These are phyloP conservation scores for Quercus variabilis DNA, from an alignment of 306 rosid species.

Conservation along the genomic window DNA sequence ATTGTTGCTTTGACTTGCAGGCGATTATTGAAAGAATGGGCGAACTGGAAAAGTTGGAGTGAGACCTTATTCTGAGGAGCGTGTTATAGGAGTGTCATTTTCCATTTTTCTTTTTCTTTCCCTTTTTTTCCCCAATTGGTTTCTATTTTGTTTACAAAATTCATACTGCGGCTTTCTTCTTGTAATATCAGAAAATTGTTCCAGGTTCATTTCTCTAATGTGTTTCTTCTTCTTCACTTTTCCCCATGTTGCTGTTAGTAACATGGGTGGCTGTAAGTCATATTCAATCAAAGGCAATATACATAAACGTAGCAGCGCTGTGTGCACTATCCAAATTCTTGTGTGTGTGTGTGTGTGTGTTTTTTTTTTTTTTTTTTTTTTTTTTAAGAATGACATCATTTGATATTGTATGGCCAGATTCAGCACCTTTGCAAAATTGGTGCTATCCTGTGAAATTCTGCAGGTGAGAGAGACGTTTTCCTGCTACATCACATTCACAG, in stretches of 20 bases:
- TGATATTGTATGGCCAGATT: not conserved
- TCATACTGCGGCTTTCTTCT: not conserved
- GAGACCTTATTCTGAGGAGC: constrained; percentile 1
- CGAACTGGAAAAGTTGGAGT: constrained; percentile 62
- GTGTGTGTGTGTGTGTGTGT: no score
- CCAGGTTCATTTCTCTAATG: not conserved
- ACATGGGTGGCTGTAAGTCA: not conserved
- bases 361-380: no score
- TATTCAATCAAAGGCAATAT: constrained; percentile 6
- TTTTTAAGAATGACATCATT: not conserved
- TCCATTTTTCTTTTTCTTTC: not conserved
- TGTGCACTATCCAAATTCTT: not conserved
- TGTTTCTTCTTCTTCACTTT: not conserved
- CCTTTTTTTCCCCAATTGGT: not conserved
- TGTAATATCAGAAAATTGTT: constrained; percentile 15
- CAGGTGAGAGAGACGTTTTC: no score
- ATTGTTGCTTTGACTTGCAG: constrained; percentile 22
- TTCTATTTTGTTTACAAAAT: not conserved
- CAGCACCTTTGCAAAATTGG: not conserved
- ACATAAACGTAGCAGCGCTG: not conserved
- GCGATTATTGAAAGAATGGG: constrained; percentile 66
- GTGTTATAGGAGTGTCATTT: not conserved
- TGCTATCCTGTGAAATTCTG: not conserved
- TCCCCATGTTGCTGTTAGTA: not conserved
- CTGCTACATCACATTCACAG: no score